Evolutionary conservation across 805 yeast genomes (phyloP), one percentile per base, ranked within the genome.

Genomic region (Saturnispora besseyi): DNA sequence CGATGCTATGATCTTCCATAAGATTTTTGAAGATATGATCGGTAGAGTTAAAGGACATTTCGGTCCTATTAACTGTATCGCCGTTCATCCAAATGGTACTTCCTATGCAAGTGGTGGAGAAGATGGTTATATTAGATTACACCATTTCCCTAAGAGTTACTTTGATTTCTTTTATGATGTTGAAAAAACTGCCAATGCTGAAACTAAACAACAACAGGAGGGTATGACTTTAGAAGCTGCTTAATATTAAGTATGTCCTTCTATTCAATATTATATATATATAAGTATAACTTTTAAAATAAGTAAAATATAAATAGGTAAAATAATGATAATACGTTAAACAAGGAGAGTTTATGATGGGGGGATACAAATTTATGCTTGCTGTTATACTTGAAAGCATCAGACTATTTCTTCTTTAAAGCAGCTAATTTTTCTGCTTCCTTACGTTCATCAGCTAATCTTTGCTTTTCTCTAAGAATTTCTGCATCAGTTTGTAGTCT

Each of bases 1-100:
- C 68, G 98, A 93, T 74, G 93, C 97, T 34, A 81, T 96, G 72
- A 87, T 93, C 67, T 88, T 82, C 71, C 98, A 93, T 72, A 93
- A 91, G 72, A 79, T 93, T 46, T 93, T 90, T 68, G 84, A 84
- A 68, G 98, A 91, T 65, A 98, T 91, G 69, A 82, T 93, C 57
- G 99, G 98, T 58, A 84, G 96, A 71, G 91, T 93, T 46, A 87
- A 86, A 71, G 99, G 99, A 51, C 99, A 93, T 74, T 93, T 93
- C 76, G 99, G 99, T 75, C 99, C 99, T 44, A 79, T 93, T 62
- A 93, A 93, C 74, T 81, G 86, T 57, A 78, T 93, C 55, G 96
- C 96, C 31, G 86, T 88, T 48, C 96, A 89, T 69, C 99, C 99
- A 51, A 83, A 82, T 61, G 99, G 98, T 50, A 79, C 84, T 32